Evolutionary conservation across 75 land plant species (phyloP), one percentile per base, ranked within the genome.

Genomic region (Larix kaempferi): DNA sequence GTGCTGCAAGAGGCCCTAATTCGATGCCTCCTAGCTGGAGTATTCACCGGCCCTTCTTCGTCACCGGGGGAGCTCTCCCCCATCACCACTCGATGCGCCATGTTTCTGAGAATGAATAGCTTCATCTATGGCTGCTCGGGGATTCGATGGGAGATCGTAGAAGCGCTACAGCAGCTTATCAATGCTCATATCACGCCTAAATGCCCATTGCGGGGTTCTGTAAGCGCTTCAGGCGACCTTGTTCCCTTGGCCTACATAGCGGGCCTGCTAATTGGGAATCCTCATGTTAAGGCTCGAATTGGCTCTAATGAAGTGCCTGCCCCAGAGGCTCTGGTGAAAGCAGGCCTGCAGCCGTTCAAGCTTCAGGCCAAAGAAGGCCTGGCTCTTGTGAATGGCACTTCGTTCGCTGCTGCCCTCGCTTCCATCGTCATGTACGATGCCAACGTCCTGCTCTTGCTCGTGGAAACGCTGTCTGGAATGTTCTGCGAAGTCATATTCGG

Each of bases 191-290:
- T 92, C n/a, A 88, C 87, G 35, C 94, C 94, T 22, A 82, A 82
- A 37, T 69, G 90, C 57, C 94, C 94, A 0, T 81, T 92, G 12
- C 59, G 92, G 37, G 92, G 92, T 14, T 83, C 92, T 14, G 80
- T 90, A 60, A 85, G 86, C 2, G 89, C 93, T 37, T 91, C 91
- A 4, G 94, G 94, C 13, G 94, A 91, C 73, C 85, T 91, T 16
- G 86, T 90, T 19, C 94, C 92, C n/a, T 74, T 90, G 58, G 85
- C 94, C 61, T 92, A 92, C 80, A 90, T 92, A n/a, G 94, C 93
- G 22, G 94, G 93, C 0, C 56, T 90, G 29, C 65, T 92, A n/a
- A 92, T 87, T 0, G 93, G 87, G 10, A 66, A 93, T 25, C 84
- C 87, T 3, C 87, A 91, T 54, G 87, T 93, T 15, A 69, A 58